These are phyloP conservation scores for Wolfiporia cocos DNA, from an alignment of 1,284 basidiomycete genomes.

Conservation along the genomic window DNA sequence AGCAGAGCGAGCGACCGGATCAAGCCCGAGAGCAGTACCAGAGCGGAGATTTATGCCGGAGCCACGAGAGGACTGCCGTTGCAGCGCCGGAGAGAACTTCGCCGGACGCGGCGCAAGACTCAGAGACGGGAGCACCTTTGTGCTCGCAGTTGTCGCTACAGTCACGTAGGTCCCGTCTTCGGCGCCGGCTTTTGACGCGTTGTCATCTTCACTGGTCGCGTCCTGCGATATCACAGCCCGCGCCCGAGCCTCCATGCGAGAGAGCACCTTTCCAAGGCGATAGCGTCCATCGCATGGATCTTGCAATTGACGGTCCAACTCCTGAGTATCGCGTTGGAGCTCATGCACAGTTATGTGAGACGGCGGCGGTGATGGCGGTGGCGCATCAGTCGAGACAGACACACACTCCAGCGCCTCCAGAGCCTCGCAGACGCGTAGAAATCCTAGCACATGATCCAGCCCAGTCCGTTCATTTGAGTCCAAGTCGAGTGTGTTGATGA, in stretches of 20 bases:
- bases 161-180: slow-evolving; percentile 1
- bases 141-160: slow-evolving; percentile 4
- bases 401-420: slow-evolving; percentile 22
- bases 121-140: slow-evolving; percentile 14
- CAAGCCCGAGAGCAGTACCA: background rate
- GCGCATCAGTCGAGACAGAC: no score
- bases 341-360: no score
- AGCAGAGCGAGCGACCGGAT: background rate
- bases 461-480: slow-evolving; percentile 2
- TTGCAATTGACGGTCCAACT: no score
- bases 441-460: slow-evolving; percentile 24
- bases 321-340: no score
- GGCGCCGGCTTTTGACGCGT: background rate
- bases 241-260: background rate
- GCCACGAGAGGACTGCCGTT: no score
- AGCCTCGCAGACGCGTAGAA: slow-evolving; percentile 32
- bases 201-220: background rate
- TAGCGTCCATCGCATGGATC: background rate
- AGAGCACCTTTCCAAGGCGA: background rate
- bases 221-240: background rate
- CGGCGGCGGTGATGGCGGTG: no score
- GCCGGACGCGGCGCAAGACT: slow-evolving; percentile 20
- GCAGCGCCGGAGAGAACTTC: slow-evolving; percentile 12
- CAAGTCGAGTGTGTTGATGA: slow-evolving; percentile 24
- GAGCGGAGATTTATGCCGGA: no score